Evolutionary conservation across 129 eudicot species (phyloP), one percentile per base, ranked within the genome.

Genomic region (Flaveria bidentis): DNA sequence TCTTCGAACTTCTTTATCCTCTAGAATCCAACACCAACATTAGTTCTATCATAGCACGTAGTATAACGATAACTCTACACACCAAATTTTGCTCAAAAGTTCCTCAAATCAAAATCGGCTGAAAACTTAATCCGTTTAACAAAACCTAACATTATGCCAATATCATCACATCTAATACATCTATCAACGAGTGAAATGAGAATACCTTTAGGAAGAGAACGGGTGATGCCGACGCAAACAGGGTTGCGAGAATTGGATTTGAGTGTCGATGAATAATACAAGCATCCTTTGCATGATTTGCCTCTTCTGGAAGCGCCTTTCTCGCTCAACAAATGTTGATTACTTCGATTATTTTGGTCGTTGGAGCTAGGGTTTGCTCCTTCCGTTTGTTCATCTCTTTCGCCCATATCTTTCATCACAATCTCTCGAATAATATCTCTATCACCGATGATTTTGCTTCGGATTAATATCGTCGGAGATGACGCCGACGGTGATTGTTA

Each of bases 201-300:
- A 2, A 14, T 79, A 91, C 99, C 99, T 72, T 80, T 85, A 12
- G 91, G 88, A 55, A 95, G 94, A 36, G 97, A 85, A 25, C 94
- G 88, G 67, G 95, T 76, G 80, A 95, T 67, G 63, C 99, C 99
- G 67, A 91, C 89, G 83, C 97, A 95, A 20, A 92, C 83, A 83
- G 99, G 99, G 26, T 89, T 87, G 25, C 94, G 91, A 16, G 84
- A 82, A 42, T 84, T 82, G 69, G 99, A 84, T 84, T 89, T 95
- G 76, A 84, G 85, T n/a, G 80, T 69, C 13, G 97, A 91, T 14
- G 99, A 91, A 65, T 86, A 95, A 69, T 91, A 95, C 7, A 95
- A 80, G 23, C 92, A 87, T 46, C 99, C 99, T 78, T 89, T 91
- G 81, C 97, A 95, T 10, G 99, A 86, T 79, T 85, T 95, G 0